These are phyloP conservation scores for Cyberlindnera xishuangbannaensis DNA, from an alignment of 805 yeast species.

Conservation along the genomic window DNA sequence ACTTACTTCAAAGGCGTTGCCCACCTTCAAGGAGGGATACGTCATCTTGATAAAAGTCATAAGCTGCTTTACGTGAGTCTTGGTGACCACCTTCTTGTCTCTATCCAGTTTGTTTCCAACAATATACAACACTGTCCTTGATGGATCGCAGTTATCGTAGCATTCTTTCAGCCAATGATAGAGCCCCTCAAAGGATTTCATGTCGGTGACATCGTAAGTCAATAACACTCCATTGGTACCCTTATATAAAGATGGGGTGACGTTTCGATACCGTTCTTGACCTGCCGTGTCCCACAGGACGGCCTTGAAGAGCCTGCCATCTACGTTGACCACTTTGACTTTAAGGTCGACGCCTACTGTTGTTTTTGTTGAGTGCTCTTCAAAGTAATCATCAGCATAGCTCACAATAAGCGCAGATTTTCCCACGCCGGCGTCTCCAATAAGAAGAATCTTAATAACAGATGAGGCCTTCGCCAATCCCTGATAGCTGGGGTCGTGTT, in stretches of 20 bases:
- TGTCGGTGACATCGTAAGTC: conserved; percentile 39
- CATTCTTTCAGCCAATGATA: conserved; percentile 40
- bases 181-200: conserved; percentile 31
- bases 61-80: conserved; percentile 32
- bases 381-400: conserved; percentile 34
- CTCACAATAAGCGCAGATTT: conserved; percentile 40
- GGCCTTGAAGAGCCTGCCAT: conserved; percentile 37
- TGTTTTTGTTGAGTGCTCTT: conserved; percentile 30
- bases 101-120: conserved; percentile 42
- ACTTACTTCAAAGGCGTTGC: conserved; percentile 42
- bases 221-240: conserved; percentile 41
- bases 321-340: conserved; percentile 37
- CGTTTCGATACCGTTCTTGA: conserved; percentile 42
- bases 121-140: conserved; percentile 32
- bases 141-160: conserved; percentile 29
- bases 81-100: conserved; percentile 32
- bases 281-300: conserved; percentile 49
- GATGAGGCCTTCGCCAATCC: conserved; percentile 16
- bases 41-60: conserved; percentile 27
- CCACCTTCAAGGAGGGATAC: conserved; percentile 28
- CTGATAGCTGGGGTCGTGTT: conserved; percentile 18
- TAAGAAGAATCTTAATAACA: conserved; percentile 31
- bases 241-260: conserved; percentile 39
- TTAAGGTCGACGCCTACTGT: conserved; percentile 45
- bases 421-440: conserved; percentile 45